Percentiles rank a stretch among this genome's conserved stretches.
phyloP scores from a whole-genome alignment of 164 flowering plant species.

The Vitis rupestris region DNA sequence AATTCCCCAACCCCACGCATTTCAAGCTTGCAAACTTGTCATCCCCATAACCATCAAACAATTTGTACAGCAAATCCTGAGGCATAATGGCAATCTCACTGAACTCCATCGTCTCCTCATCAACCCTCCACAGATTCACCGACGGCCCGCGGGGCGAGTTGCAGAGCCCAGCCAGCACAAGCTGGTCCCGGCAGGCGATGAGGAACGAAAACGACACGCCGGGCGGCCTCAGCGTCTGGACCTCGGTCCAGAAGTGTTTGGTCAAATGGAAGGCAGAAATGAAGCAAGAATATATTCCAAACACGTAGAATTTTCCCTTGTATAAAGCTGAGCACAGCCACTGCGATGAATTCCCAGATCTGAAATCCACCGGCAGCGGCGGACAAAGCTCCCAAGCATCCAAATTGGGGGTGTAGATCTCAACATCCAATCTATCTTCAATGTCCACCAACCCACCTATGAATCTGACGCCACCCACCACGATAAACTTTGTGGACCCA shows the following conservation, averaged over 20 bases:
- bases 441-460: conserved; percentile 61
- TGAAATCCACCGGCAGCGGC: conserved; percentile 53
- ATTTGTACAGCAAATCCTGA: conserved; percentile 38
- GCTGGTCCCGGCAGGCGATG: conserved; percentile 36
- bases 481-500: conserved; percentile 36
- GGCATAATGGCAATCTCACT: conserved; percentile 65
- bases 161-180: conserved; percentile 66
- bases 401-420: conserved; percentile 47
- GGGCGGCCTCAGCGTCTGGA: conserved; percentile 56
- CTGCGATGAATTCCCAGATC: conserved; percentile 46
- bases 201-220: conserved; percentile 60
- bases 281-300: conserved; percentile 45
- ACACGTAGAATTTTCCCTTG: conserved; percentile 46
- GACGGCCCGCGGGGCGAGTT: conserved; percentile 32
- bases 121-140: conserved; percentile 55
- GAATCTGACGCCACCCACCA: conserved; percentile 60
- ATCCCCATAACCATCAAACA: conserved; percentile 57
- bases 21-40: conserved; percentile 64
- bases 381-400: conserved; percentile 61
- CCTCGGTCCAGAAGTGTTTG: conserved; percentile 49
- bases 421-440: conserved; percentile 57
- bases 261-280: conserved; percentile 50
- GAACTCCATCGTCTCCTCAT: conserved; percentile 55
- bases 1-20: conserved; percentile 59
- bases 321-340: conserved; percentile 53